A percentile compares a stretch with the other conserved stretches of the same genome.
phyloP scores from a whole-genome alignment of 352 stramenopile genomes.

The Globisporangium nodosum region DNA sequence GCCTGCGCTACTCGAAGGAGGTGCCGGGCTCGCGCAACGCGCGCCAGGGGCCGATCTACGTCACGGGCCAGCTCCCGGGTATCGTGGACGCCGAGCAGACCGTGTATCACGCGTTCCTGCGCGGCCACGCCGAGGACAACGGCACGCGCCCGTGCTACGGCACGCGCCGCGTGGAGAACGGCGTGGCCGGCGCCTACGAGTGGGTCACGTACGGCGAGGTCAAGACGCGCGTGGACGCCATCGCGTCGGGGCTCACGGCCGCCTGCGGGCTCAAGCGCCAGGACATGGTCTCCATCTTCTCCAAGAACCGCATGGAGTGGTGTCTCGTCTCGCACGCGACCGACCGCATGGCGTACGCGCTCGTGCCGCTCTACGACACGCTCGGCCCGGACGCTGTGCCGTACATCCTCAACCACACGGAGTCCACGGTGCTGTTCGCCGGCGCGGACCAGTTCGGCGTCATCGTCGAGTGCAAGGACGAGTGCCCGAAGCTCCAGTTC shows the following conservation, averaged over 20 bases:
- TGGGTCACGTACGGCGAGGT: slow-evolving; percentile 60
- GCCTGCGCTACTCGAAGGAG: slow-evolving; percentile 21
- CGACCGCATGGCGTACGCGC: slow-evolving; percentile 56
- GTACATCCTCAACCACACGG: slow-evolving; percentile 72
- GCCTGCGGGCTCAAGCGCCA: slow-evolving; percentile 33
- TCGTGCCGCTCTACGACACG: slow-evolving; percentile 80
- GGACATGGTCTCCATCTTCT: slow-evolving; percentile 53
- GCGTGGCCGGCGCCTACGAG: slow-evolving; percentile 35
- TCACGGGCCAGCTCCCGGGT: slow-evolving; percentile 5
- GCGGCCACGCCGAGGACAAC: slow-evolving; percentile 5
- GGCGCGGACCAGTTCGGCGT: slow-evolving; percentile 48
- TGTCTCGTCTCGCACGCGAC: slow-evolving; percentile 43
- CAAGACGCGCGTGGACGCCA: slow-evolving; percentile 26
- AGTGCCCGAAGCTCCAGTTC: slow-evolving; percentile 43
- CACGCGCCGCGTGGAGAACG: slow-evolving; percentile 36
- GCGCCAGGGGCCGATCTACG: slow-evolving; percentile 17
- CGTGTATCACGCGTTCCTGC: slow-evolving; percentile 18
- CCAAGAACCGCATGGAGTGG: slow-evolving; percentile 73
- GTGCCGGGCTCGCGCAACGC: slow-evolving; percentile 17
- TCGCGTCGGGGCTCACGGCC: slow-evolving; percentile 34
- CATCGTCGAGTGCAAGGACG: slow-evolving; percentile 47
- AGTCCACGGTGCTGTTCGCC: slow-evolving; percentile 51
- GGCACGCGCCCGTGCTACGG: slow-evolving; percentile 31
- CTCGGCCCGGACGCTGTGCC: slow-evolving; percentile 62
- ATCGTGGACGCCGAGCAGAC: slow-evolving; percentile 12